These are phyloP conservation scores for Neurospora sp. DNA, from an alignment of 495 filamentous ascomycete species.

Conservation along the genomic window DNA sequence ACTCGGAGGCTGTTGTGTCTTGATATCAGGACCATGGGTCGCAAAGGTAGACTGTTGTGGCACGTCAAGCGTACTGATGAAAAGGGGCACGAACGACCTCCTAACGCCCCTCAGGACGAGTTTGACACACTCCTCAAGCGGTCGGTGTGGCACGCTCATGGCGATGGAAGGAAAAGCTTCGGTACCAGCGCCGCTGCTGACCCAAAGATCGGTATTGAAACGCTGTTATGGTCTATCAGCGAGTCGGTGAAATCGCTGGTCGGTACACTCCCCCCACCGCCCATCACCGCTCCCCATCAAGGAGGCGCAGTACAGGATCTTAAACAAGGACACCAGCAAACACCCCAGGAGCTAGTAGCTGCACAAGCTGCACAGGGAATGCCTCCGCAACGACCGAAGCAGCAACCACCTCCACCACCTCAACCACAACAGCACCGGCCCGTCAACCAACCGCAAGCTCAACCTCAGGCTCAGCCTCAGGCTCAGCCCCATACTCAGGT, in stretches of 20 bases:
- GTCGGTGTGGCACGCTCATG: slow-evolving; percentile 25
- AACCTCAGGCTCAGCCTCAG: slow-evolving; percentile 1
- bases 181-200: slow-evolving; percentile 23
- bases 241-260: slow-evolving; percentile 22
- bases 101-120: slow-evolving; percentile 24
- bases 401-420: background rate
- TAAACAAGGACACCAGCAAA: background rate
- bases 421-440: background rate
- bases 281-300: background rate
- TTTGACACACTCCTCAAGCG: slow-evolving; percentile 28
- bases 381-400: background rate
- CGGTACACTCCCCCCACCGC: slow-evolving; percentile 6
- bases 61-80: slow-evolving; percentile 21
- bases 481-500: background rate
- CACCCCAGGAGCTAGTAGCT: background rate
- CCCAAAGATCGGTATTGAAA: slow-evolving; percentile 23
- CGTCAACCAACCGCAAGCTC: background rate
- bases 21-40: slow-evolving; percentile 25
- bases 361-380: background rate
- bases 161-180: slow-evolving; percentile 23
- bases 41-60: slow-evolving; percentile 32
- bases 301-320: background rate
- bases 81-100: background rate
- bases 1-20: slow-evolving; percentile 23
- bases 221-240: slow-evolving; percentile 16